Percentiles rank a stretch among this genome's conserved stretches.
Evolutionary conservation across 1,284 basidiomycete species (phyloP).

Genomic region (Fomitopsis schrenkii): DNA sequence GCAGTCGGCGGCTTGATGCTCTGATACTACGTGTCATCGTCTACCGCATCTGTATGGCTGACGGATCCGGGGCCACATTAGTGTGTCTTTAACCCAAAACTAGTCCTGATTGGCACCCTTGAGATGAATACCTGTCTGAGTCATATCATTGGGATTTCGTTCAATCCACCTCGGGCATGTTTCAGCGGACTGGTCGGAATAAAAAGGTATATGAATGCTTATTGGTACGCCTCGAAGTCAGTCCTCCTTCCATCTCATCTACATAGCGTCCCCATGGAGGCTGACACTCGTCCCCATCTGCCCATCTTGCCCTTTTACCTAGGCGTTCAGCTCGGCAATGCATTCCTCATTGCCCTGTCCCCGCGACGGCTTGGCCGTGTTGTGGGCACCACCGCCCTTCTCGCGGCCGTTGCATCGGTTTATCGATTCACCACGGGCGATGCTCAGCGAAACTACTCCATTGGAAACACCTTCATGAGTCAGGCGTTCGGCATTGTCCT

Average conservation of each 20-base stretch:
- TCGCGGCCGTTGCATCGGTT: neutral
- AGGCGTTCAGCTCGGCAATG: neutral
- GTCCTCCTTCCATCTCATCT: neutral
- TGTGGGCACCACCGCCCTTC: neutral
- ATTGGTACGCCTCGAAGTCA: neutral
- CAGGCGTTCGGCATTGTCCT: constrained; percentile 1
- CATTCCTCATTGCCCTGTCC: neutral
- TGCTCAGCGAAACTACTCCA: neutral
- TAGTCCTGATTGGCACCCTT: no score
- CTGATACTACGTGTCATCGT: neutral
- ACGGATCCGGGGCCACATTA: neutral
- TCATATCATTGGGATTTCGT: no score
- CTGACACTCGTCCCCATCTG: neutral
- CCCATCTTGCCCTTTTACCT: neutral
- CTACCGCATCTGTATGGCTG: neutral
- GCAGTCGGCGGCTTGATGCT: neutral
- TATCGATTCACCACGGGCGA: neutral
- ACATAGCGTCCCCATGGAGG: neutral
- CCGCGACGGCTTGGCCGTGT: neutral
- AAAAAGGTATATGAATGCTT: neutral
- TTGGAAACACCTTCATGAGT: neutral
- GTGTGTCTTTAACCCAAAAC: neutral
- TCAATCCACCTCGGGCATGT: no score
- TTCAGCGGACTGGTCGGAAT: neutral
- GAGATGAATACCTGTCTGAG: no score